These are phyloP conservation scores for Skeletonema grethae DNA, from an alignment of 108 stramenopile species.

Conservation along the genomic window DNA sequence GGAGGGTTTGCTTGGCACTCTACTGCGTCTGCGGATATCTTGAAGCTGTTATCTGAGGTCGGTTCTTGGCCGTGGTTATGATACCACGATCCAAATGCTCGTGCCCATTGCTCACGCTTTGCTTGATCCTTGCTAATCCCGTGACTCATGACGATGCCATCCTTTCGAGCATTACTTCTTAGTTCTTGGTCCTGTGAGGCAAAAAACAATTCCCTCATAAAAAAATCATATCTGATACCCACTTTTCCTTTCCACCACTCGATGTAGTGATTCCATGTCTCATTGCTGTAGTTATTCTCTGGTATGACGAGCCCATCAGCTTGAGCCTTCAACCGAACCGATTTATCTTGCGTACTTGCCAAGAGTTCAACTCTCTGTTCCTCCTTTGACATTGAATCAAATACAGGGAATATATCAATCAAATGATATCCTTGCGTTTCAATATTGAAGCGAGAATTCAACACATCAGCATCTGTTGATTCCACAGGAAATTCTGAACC, in stretches of 20 bases:
- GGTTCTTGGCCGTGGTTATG: background rate
- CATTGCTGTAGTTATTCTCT: background rate
- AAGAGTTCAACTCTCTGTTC: slow-evolving; percentile 17
- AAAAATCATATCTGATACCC: slow-evolving; percentile 10
- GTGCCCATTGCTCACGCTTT: background rate
- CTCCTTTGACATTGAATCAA: background rate
- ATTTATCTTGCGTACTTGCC: slow-evolving; percentile 12
- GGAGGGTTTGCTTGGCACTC: background rate
- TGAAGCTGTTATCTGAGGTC: background rate
- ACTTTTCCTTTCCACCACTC: slow-evolving; percentile 13
- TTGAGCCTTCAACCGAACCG: slow-evolving; percentile 6
- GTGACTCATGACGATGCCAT: slow-evolving; percentile 1
- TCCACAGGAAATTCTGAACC: background rate
- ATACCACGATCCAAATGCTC: slow-evolving; percentile 11
- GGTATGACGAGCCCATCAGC: slow-evolving; percentile 12
- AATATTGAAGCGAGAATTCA: background rate
- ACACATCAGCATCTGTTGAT: background rate
- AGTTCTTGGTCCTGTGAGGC: slow-evolving; percentile 7
- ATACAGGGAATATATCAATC: slow-evolving; percentile 9
- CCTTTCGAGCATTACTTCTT: slow-evolving; percentile 1
- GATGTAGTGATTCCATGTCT: slow-evolving; percentile 10
- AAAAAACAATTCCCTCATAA: slow-evolving; percentile 8
- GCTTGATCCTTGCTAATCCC: slow-evolving; percentile 3
- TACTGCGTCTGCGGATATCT: background rate
- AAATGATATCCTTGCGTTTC: background rate